Evolutionary conservation across 2,329 filamentous ascomycete genomes (phyloP), one percentile per base, ranked within the genome.

Genomic region (Trichoderma atrobrunneum): DNA sequence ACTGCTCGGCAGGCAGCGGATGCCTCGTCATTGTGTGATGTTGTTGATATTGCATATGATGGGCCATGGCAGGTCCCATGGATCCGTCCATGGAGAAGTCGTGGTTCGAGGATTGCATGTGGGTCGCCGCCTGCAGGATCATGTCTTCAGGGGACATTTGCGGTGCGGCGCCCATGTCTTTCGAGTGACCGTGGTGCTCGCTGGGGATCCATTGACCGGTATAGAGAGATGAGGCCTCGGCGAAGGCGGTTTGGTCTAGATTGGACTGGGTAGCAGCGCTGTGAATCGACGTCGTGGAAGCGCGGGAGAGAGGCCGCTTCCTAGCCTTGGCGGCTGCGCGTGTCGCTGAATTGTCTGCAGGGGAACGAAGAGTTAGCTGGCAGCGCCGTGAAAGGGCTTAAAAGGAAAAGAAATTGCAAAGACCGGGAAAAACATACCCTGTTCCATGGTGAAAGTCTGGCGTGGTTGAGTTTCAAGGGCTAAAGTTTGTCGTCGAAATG

Each of bases 91-190:
- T 84, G 30, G 83, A 78, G 24, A 86, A 82, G 65, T 88, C 87
- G 85, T 86, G 70, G 68, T 84, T 84, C 59, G 82, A 83, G 62
- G 83, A 81, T 74, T 88, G 86, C 76, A 90, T 84, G 74, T 89
- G 88, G 26, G 85, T 84, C 32, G 86, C 85, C 21, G 87, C 86
- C 71, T 89, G 87, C 73, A 91, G 81, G 62, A 91, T 86, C 81
- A 90, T 85, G 73, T 89, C 88, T 75, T 90, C 89, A 28, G 87
- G 81, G 3, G 87, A 85, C 82, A 90, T 84, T 68, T 85, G 84
- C 36, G 83, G 80, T 39, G 79, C 78, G 18, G 80, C 77, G 8
- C 79, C 77, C 74, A 88, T 83, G 62, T 84, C 83, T 76, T 84
- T 84, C 11, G 81, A 76, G 68, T 85, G 84, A 65, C 75, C 76